Percentiles rank a stretch among this genome's conserved stretches.
Evolutionary conservation across 148 eudicot species (phyloP).

Genomic region (Amaranthus hypochondriacus): DNA sequence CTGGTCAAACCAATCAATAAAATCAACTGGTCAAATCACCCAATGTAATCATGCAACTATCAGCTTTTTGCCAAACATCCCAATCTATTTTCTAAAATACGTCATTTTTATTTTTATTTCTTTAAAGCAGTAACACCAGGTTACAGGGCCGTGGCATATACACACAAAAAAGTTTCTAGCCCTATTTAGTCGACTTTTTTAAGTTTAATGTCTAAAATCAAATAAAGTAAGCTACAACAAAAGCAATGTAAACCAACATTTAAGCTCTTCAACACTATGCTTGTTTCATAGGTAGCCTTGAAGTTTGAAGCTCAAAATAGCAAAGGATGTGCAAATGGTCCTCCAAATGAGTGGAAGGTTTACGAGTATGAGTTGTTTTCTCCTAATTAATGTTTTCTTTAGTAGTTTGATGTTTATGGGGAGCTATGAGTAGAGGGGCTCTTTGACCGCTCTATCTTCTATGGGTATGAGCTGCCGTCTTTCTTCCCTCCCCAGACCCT

Average conservation of each 20-base stretch:
- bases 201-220: no score
- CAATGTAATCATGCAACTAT: no score
- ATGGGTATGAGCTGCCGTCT: neutral
- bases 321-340: conserved; percentile 89
- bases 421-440: no score
- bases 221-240: no score
- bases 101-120: neutral
- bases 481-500: no score
- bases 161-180: no score
- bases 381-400: neutral
- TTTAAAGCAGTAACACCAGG: neutral
- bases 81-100: neutral
- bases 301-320: conserved; percentile 79
- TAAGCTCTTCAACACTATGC: neutral
- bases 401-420: conserved; percentile 1
- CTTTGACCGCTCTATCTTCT: neutral
- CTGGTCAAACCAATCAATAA: no score
- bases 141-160: no score
- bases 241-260: neutral
- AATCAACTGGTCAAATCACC: no score
- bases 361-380: conserved; percentile 41
- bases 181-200: no score
- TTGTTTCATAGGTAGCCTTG: conserved; percentile 56
- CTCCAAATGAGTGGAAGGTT: conserved; percentile 95
- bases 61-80: no score